Evolutionary conservation across 2,329 filamentous ascomycete species (phyloP).

Genomic region (Diaporthe longicolla): DNA sequence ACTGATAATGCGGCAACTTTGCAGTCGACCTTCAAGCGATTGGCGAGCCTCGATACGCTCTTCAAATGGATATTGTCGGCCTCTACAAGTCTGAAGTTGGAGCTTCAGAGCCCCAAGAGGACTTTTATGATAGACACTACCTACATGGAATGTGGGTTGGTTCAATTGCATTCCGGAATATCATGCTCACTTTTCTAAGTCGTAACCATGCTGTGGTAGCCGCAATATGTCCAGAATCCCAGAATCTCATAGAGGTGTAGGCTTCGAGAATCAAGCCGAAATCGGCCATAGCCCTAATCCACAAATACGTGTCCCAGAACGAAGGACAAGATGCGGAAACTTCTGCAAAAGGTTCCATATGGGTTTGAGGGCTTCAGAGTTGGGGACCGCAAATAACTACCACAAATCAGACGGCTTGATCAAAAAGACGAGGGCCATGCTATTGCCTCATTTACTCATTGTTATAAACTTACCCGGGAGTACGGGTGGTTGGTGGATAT

Average conservation of each 20-base stretch:
- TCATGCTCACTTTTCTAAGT: neutral
- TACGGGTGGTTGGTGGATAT: neutral
- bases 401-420: too few relatives aligned
- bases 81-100: conserved; percentile 19
- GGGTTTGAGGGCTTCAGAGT: neutral
- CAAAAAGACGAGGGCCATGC: neutral
- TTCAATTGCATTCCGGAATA: too few relatives aligned
- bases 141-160: conserved; percentile 15
- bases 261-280: neutral
- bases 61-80: conserved; percentile 10
- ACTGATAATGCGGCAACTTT: neutral
- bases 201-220: conserved; percentile 16
- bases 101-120: conserved; percentile 22
- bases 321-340: conserved; percentile 2
- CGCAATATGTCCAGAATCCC: conserved; percentile 16
- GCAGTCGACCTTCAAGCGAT: conserved; percentile 29
- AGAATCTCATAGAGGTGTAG: conserved; percentile 1
- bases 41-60: conserved; percentile 12
- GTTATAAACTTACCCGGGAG: neutral
- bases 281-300: neutral
- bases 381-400: neutral
- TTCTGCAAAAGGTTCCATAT: conserved; percentile 6
- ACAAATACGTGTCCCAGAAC: neutral
- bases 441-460: neutral
- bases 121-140: conserved; percentile 24